Base-by-base conservation (phyloP, 176 grass and related monocot species). In the Guadua angustifolia region DNA sequence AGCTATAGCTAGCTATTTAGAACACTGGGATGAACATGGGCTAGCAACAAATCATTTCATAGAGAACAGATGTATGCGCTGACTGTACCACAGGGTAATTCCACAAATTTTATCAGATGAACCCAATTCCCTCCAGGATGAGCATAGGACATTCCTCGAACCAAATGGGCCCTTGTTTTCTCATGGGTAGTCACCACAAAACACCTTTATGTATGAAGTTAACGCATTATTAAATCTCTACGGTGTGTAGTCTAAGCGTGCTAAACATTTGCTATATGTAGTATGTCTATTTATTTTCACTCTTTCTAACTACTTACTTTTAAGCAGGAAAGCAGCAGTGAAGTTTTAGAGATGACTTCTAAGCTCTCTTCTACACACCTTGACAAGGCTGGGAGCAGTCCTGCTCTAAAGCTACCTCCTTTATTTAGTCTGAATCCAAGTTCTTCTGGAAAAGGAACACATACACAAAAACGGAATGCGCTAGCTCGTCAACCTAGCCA, bases 361-460 rank as follows among this genome's bases (percentile, higher is more conserved):
- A 91, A 80, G 46, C 77, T 99, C 66, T 99, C 84, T 72, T 89
- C 86, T 42, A 63, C 91, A 42, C 84, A 99, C 86, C 67, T 96
- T 43, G 88, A 94, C 29, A 96, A 94, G 84, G 77, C 78, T 86
- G 82, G 86, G 56, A 81, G 87, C 38, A 93, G 75, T 72, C 86
- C 93, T 68, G 79, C 89, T 74, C 50, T 91, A 79, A 99, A 96
- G 81, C 67, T 99, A 66, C 93, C 97, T 58, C 92, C 91, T 80
- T 88, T 99, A 71, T 96, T 99, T 84, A 96, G 97, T 80, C 40
- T 94, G 45, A 90, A 91, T 44, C 93, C 97, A 82, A 92, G 94
- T 89, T 90, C 95, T 73, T 88, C 87, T 57, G 91, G 87, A 51
- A 99, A 99, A 92, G 88, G 69, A 83, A 86, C 69, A 64, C 83